These are phyloP conservation scores for Onygenales sp. DNA, from an alignment of 2,329 filamentous ascomycete genomes.

Conservation along the genomic window DNA sequence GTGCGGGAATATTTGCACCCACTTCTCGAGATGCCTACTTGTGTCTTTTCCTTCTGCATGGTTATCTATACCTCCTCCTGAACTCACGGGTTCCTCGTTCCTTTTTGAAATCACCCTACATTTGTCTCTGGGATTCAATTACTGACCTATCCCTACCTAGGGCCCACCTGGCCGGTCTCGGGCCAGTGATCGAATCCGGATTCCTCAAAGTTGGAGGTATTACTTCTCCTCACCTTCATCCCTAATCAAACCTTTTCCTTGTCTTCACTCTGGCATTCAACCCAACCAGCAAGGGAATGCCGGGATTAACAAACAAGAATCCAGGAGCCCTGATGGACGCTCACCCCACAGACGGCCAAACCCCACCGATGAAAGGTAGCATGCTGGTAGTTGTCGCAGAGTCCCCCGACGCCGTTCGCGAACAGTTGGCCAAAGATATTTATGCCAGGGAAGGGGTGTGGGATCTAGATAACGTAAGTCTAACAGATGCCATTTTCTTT, in stretches of 20 bases:
- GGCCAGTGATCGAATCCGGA: slow-evolving; percentile 45
- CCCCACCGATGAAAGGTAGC: slow-evolving; percentile 62
- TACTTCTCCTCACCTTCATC: slow-evolving; percentile 13
- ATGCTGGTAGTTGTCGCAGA: slow-evolving; percentile 58
- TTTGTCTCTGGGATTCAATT: neutral
- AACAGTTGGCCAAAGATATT: slow-evolving; percentile 59
- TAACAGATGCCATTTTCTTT: slow-evolving; percentile 20
- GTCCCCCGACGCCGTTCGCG: slow-evolving; percentile 59
- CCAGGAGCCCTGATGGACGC: slow-evolving; percentile 58
- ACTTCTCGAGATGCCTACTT: too few relatives aligned
- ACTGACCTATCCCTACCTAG: slow-evolving; percentile 16
- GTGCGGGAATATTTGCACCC: too few relatives aligned
- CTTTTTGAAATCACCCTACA: neutral
- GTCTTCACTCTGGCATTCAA: neutral
- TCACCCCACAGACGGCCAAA: slow-evolving; percentile 53
- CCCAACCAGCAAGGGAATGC: too few relatives aligned
- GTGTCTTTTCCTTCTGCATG: too few relatives aligned
- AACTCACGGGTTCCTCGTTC: neutral
- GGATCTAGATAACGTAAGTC: slow-evolving; percentile 59
- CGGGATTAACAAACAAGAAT: neutral
- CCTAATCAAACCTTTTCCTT: neutral
- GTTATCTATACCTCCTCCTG: too few relatives aligned
- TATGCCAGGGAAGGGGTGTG: slow-evolving; percentile 67
- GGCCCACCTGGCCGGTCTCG: slow-evolving; percentile 49
- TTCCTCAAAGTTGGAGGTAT: slow-evolving; percentile 56